Evolutionary conservation across 768 basidiomycete genomes (phyloP).

Genomic region (Tricholomella constricta): DNA sequence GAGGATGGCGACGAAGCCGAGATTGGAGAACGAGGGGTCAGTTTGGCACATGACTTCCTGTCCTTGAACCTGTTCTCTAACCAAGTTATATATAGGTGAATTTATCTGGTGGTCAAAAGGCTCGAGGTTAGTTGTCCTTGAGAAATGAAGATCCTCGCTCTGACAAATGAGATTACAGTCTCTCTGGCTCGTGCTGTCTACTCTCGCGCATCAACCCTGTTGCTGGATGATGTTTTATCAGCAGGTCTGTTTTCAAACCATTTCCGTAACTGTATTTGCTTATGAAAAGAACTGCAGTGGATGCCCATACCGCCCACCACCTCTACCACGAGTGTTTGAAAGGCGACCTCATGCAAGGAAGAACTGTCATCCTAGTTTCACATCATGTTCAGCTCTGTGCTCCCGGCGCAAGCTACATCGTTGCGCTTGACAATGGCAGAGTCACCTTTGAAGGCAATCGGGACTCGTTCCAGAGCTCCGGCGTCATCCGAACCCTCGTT

Average conservation of each 20-base stretch:
- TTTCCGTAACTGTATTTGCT: background rate
- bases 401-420: conserved; percentile 78
- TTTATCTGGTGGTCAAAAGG: conserved; percentile 65
- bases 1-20: conserved; percentile 89
- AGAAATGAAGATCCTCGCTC: background rate
- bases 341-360: conserved; percentile 76
- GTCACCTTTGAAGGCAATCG: conserved; percentile 71
- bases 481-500: conserved; percentile 64
- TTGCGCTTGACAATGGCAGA: conserved; percentile 82
- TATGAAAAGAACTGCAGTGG: conserved; percentile 50
- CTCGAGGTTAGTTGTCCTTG: conserved; percentile 45
- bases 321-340: conserved; percentile 82
- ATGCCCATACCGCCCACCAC: conserved; percentile 91
- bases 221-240: conserved; percentile 82
- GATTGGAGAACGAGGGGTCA: conserved; percentile 83
- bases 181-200: conserved; percentile 87
- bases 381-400: conserved; percentile 92
- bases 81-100: conserved; percentile 37
- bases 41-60: conserved; percentile 19
- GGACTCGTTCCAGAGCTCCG: conserved; percentile 66
- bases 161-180: conserved; percentile 36
- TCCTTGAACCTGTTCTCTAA: background rate
- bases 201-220: conserved; percentile 77
- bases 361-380: conserved; percentile 91
- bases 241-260: conserved; percentile 42